Evolutionary conservation across 1,284 basidiomycete species (phyloP).

Genomic region (Cutaneotrichosporon sp.): DNA sequence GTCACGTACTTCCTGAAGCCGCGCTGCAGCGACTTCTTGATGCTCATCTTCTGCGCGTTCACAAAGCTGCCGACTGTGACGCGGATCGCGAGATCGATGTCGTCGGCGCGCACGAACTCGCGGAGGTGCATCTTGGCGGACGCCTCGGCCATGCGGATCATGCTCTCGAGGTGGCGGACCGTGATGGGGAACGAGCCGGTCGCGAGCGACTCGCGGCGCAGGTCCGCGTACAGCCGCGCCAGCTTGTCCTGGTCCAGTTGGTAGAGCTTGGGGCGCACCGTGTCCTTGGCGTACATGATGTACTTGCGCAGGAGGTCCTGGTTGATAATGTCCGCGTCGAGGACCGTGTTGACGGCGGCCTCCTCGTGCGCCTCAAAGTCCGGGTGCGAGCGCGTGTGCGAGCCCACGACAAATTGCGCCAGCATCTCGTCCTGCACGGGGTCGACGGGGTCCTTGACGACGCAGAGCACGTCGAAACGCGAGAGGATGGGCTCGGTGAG

Average conservation of each 20-base stretch:
- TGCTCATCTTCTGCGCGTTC: constrained; percentile 94
- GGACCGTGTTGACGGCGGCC: constrained; percentile 79
- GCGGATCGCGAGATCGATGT: constrained; percentile 96
- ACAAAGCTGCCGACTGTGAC: constrained; percentile 95
- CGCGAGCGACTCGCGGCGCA: constrained; percentile 91
- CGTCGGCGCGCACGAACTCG: constrained; percentile 93
- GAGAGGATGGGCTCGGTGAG: constrained; percentile 97
- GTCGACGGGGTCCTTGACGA: constrained; percentile 96
- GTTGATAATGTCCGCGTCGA: constrained; percentile 94
- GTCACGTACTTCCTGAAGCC: constrained; percentile 97
- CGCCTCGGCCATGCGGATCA: constrained; percentile 99
- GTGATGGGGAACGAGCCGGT: constrained; percentile 99
- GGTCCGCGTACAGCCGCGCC: constrained; percentile 90
- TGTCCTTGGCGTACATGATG: constrained; percentile 98
- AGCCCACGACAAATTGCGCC: constrained; percentile 95
- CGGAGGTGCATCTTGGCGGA: constrained; percentile 98
- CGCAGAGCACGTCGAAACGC: constrained; percentile 97
- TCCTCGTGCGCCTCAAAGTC: constrained; percentile 82
- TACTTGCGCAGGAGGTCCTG: constrained; percentile 98
- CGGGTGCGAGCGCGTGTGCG: constrained; percentile 91
- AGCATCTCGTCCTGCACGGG: constrained; percentile 96
- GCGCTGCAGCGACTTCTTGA: constrained; percentile 97
- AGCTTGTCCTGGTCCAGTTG: constrained; percentile 97
- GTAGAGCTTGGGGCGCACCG: constrained; percentile 86
- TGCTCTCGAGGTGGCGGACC: constrained; percentile 95